A percentile compares a stretch with the other conserved stretches of the same genome.
These are phyloP conservation scores for Fraxinus dipetala DNA, from an alignment of 305 asterid species.

Conservation along the genomic window DNA sequence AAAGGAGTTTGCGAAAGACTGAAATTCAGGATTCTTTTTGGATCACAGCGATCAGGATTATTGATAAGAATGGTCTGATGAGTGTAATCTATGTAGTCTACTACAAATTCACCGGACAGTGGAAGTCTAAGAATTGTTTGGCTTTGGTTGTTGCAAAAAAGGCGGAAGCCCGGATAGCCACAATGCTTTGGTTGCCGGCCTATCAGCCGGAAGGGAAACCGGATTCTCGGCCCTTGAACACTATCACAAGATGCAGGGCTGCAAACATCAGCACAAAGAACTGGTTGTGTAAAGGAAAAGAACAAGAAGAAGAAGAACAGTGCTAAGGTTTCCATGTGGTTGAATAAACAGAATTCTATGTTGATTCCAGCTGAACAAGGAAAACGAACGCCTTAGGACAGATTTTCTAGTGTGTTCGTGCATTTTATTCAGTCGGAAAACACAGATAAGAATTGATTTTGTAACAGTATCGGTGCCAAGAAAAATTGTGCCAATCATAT, in stretches of 20 bases:
- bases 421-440: background rate
- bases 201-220: constrained; percentile 61
- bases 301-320: background rate
- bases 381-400: background rate
- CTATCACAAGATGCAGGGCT: constrained; percentile 36
- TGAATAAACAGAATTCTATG: background rate
- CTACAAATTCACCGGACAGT: constrained; percentile 53
- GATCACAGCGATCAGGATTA: constrained; percentile 54
- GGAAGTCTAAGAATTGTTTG: constrained; percentile 55
- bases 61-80: constrained; percentile 40
- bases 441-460: background rate
- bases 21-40: constrained; percentile 49
- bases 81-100: constrained; percentile 50
- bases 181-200: constrained; percentile 39
- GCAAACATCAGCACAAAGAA: constrained; percentile 16
- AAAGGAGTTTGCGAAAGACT: constrained; percentile 38
- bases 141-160: constrained; percentile 46
- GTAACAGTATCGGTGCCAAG: background rate
- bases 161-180: constrained; percentile 71
- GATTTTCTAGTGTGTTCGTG: background rate
- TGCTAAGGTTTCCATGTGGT: background rate
- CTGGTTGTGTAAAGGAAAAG: background rate
- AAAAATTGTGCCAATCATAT: background rate
- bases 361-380: background rate
- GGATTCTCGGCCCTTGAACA: constrained; percentile 39